These are phyloP conservation scores for Clarireedia hainanense DNA, from an alignment of 2,329 filamentous ascomycete species.

Conservation along the genomic window DNA sequence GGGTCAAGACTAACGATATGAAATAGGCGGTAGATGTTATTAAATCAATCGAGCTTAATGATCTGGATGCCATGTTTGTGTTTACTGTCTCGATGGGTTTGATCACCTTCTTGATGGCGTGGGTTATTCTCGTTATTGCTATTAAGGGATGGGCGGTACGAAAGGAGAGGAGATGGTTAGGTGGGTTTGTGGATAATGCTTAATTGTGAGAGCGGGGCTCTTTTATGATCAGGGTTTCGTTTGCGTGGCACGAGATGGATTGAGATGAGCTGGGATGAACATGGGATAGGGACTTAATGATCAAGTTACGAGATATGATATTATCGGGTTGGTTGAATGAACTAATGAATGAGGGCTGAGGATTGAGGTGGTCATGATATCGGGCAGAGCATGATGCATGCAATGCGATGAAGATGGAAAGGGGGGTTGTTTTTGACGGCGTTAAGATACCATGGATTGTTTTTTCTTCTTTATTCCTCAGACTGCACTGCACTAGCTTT, in stretches of 20 bases:
- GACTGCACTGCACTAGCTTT: too few relatives aligned
- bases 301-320: too few relatives aligned
- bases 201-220: background rate
- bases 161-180: slow-evolving; percentile 28
- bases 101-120: slow-evolving; percentile 77
- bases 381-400: background rate
- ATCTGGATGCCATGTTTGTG: slow-evolving; percentile 84
- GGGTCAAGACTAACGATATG: slow-evolving; percentile 15
- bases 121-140: slow-evolving; percentile 68
- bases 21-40: slow-evolving; percentile 66
- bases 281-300: too few relatives aligned
- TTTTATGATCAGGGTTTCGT: background rate
- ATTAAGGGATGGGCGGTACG: slow-evolving; percentile 78
- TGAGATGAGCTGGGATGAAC: background rate
- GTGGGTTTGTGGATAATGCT: background rate
- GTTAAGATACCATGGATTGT: slow-evolving; percentile 8
- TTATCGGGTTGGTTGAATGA: too few relatives aligned
- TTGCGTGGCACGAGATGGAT: background rate
- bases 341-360: background rate
- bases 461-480: background rate
- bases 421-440: background rate
- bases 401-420: background rate
- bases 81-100: slow-evolving; percentile 85
- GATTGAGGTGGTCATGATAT: background rate
- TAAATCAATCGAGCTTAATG: slow-evolving; percentile 64